Conservation (phyloP, 2,329 filamentous ascomycete genomes). For the Neofusicoccum laricinum region DNA sequence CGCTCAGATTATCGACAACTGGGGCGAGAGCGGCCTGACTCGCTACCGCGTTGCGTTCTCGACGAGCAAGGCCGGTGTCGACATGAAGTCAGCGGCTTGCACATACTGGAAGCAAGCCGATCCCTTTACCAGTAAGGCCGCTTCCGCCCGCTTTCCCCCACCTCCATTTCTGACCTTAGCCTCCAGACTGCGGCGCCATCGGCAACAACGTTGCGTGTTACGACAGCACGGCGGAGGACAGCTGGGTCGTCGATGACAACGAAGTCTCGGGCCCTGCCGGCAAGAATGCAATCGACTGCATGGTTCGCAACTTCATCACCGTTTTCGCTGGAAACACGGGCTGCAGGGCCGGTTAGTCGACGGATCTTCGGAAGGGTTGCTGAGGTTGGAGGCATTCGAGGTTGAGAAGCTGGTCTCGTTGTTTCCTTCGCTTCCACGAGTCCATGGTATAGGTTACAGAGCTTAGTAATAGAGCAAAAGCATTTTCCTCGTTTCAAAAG, state of each 20-base stretch:
- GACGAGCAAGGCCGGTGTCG: not conserved
- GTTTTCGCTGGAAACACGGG: not conserved
- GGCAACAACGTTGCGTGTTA: not conserved
- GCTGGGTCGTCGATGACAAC: not conserved
- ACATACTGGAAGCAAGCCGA: not conserved
- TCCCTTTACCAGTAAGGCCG: not conserved
- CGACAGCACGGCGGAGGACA: not conserved
- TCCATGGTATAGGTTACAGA: too few species aligned
- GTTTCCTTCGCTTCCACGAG: too few species aligned
- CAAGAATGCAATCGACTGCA: not conserved
- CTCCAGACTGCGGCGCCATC: not conserved
- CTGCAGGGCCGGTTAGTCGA: slow-evolving; percentile 36
- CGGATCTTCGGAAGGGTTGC: too few species aligned
- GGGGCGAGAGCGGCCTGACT: not conserved
- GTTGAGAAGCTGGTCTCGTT: too few species aligned
- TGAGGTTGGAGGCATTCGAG: too few species aligned
- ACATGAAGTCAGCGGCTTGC: not conserved
- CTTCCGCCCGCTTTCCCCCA: not conserved
- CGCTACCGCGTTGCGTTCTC: not conserved
- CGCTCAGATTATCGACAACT: not conserved
- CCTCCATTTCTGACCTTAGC: not conserved
- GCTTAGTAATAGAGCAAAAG: too few species aligned
- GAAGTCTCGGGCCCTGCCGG: not conserved
- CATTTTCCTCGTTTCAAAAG: too few species aligned
- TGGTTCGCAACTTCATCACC: not conserved